A percentile compares a stretch with the other conserved stretches of the same genome.
Evolutionary conservation across 2,329 filamentous ascomycete species (phyloP).

Genomic region (Pestalotiopsis sp.): DNA sequence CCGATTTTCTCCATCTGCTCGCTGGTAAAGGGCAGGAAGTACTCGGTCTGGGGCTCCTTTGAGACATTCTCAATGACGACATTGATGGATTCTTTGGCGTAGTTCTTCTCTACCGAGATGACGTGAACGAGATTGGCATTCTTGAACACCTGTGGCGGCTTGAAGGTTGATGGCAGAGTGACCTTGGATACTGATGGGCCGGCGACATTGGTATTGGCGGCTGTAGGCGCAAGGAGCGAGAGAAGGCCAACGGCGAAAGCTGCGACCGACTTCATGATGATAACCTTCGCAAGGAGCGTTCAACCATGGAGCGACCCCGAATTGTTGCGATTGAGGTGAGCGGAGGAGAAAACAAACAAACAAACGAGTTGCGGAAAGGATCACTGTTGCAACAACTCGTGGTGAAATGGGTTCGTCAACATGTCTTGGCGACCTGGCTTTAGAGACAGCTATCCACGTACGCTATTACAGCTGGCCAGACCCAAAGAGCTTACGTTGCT

Average conservation of each 20-base stretch:
- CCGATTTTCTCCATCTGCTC: slow-evolving; percentile 77
- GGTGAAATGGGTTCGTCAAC: background rate
- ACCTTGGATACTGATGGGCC: slow-evolving; percentile 57
- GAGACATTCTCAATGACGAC: slow-evolving; percentile 91
- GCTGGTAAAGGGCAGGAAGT: slow-evolving; percentile 85
- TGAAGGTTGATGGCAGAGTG: slow-evolving; percentile 69
- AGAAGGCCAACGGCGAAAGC: slow-evolving; percentile 60
- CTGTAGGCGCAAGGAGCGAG: slow-evolving; percentile 56
- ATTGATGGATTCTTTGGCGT: slow-evolving; percentile 88
- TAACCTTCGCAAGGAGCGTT: slow-evolving; percentile 27
- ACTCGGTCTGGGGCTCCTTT: slow-evolving; percentile 78
- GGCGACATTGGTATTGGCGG: slow-evolving; percentile 37
- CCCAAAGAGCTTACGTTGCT: slow-evolving; percentile 15
- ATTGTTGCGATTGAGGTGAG: slow-evolving; percentile 13
- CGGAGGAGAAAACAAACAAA: slow-evolving; percentile 16
- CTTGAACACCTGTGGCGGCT: slow-evolving; percentile 88
- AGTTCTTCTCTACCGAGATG: slow-evolving; percentile 91
- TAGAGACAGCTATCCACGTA: slow-evolving; percentile 17
- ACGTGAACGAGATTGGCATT: slow-evolving; percentile 90
- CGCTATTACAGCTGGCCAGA: slow-evolving; percentile 9
- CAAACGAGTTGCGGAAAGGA: slow-evolving; percentile 6
- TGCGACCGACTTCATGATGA: slow-evolving; percentile 51
- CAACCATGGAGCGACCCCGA: slow-evolving; percentile 33
- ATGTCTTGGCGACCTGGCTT: slow-evolving; percentile 15
- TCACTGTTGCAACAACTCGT: slow-evolving; percentile 6